These are phyloP conservation scores for Daedalea quercina DNA, from an alignment of 768 basidiomycete species.

Conservation along the genomic window DNA sequence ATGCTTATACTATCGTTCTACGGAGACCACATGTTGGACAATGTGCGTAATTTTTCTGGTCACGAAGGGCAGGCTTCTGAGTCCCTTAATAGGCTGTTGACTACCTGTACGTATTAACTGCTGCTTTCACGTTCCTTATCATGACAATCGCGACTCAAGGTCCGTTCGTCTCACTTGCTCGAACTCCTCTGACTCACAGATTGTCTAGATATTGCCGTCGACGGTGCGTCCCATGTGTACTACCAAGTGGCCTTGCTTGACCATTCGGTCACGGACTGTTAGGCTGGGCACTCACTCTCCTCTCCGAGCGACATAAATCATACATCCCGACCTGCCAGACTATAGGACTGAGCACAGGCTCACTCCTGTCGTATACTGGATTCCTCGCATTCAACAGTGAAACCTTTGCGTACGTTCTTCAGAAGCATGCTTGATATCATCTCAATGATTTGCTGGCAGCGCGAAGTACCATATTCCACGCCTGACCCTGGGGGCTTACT, in stretches of 20 bases:
- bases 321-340: slow-evolving; percentile 99
- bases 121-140: slow-evolving; percentile 83
- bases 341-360: slow-evolving; percentile 92
- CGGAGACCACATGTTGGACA: slow-evolving; percentile 69
- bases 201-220: slow-evolving; percentile 86
- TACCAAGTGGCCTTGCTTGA: too few species aligned
- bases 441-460: slow-evolving; percentile 27
- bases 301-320: slow-evolving; percentile 92
- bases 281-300: slow-evolving; percentile 80
- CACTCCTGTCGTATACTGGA: slow-evolving; percentile 93
- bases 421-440: background rate
- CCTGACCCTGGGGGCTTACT: slow-evolving; percentile 68
- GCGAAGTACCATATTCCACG: slow-evolving; percentile 71
- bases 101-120: slow-evolving; percentile 70
- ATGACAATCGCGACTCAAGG: slow-evolving; percentile 97
- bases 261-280: too few species aligned
- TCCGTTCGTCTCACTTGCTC: slow-evolving; percentile 22
- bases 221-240: slow-evolving; percentile 50
- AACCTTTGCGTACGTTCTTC: slow-evolving; percentile 65
- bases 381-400: slow-evolving; percentile 96
- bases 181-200: slow-evolving; percentile 9
- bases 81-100: slow-evolving; percentile 57
- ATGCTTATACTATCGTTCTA: slow-evolving; percentile 76
- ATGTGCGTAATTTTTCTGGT: slow-evolving; percentile 39
- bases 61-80: slow-evolving; percentile 7